Base-by-base conservation (phyloP, 176 grass and related monocot genomes). In the Stipa capillata region DNA sequence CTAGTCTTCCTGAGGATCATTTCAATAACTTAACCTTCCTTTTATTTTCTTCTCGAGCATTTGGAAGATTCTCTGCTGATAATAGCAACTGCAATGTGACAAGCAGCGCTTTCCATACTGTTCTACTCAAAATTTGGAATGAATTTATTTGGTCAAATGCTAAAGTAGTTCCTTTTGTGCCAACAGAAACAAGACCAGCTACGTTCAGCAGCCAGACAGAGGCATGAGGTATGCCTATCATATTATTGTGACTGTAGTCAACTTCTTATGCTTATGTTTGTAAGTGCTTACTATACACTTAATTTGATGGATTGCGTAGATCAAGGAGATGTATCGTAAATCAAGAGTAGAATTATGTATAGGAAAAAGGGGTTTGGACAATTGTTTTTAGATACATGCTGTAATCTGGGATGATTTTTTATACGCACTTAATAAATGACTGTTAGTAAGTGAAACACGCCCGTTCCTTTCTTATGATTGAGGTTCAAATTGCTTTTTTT, bases 111-210 rank as follows among this genome's bases (percentile, higher is more conserved):
- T 68, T 18, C 28, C 32, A 49, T 55, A 56, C 52, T 47, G 11
- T 14, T 21, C 58, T 23, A 34, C 71, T 51, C 13, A 69, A 50
- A n/a, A 34, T 47, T 47, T 62, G 9, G 18, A 39, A 79, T 76
- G n/a, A 78, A 65, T 65, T 48, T 64, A 45, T 3, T 55, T 17
- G 47, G 25, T 40, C 29, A 24, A 44, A 73, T 73, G 45, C 69
- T 91, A 33, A 84, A 63, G 33, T 73, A 10, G 3, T 48, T 79
- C 1, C 42, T 82, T 74, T 76, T 43, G 11, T 88, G 18, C 21
- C 7, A 57, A 77, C 89, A 94, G 94, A 98, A 92, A 69, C 80
- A 74, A 83, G 92, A 92, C 65, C 85, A 89, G 44, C 59, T 90
- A 76, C 85, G 77, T 9, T 88, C 72, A 51, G 80, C 82, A 27